Base-by-base conservation (phyloP, 2,329 filamentous ascomycete species). In the Cephalotrichum gorgonifer region DNA sequence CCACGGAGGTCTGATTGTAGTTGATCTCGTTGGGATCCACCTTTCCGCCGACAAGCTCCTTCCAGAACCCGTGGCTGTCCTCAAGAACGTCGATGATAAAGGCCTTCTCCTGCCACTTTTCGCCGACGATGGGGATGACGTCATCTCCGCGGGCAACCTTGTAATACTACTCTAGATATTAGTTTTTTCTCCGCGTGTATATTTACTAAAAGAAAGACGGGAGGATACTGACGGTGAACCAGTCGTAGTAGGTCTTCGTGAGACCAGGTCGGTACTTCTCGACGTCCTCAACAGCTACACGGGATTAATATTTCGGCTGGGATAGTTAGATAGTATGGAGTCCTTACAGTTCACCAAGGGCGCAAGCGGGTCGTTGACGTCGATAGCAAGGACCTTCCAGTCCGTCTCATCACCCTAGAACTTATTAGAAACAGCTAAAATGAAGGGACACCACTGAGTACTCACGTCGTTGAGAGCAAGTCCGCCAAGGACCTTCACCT, bases 401-500 rank as follows among this genome's bases (percentile, higher is more conserved):
- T 70, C 67, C 15, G 64, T 65, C 14, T 62, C 62, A 51, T 55
- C 62, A 38, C 48, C 64, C 64, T 64, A 27, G 0, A 47, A 38
- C 28, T 15, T 28, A 14, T 35, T 55, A 15, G 53, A 48, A 22
- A 12, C 25, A n/a, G 54, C 0, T 2, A 1, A 0, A 2, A 6
- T 2, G 14, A 1, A 27, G 5, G 14, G 4, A 43, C 6, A 47
- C 14, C 2, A 17, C 45, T 50, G 6, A 11, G 42, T 23, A 55
- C 56, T 48, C 39, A 66, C 66, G 46, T 70, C 67, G 42, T 64
- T 60, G 50, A 70, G 56, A 5, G 67, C 64, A 1, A 70, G 57
- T 0, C 63, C 65, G 1, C 67, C 68, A 2, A 70, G 57, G 6
- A 70, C 56, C 57, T 70, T 70, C 53, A 68, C 66, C 53, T 67